phyloP scores from a whole-genome alignment of 2,329 filamentous ascomycete species.

The Aspergillus versicolor region DNA sequence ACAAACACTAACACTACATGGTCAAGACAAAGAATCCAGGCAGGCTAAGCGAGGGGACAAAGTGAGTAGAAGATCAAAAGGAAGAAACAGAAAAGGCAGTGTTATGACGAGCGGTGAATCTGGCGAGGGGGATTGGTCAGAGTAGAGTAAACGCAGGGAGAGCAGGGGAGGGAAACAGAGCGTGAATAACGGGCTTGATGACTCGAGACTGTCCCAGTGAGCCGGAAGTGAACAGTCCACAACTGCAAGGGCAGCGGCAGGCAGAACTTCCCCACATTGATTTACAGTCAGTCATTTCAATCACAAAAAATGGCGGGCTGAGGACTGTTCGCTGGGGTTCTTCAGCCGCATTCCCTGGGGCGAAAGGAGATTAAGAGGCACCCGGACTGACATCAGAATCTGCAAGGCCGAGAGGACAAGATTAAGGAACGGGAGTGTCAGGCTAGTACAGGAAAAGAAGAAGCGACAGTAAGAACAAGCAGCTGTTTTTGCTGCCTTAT shows the following conservation, averaged over 20 bases:
- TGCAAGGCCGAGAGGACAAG: background rate
- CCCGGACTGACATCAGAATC: background rate
- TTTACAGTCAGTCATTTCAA: background rate
- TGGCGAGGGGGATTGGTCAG: constrained; percentile 5
- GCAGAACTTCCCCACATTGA: background rate
- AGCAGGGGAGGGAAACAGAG: constrained; percentile 2
- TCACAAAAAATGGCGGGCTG: background rate
- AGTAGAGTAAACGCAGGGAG: constrained; percentile 17
- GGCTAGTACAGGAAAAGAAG: background rate
- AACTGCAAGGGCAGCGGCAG: constrained; percentile 14
- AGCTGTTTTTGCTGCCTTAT: constrained; percentile 9
- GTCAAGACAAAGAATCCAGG: constrained; percentile 1
- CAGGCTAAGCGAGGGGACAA: background rate
- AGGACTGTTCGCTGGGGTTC: background rate
- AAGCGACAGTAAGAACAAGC: background rate
- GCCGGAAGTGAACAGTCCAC: no score
- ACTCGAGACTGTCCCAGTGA: background rate
- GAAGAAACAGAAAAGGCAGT: constrained; percentile 2
- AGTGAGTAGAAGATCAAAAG: background rate
- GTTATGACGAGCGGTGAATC: constrained; percentile 20
- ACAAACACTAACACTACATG: constrained; percentile 14
- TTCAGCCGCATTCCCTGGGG: background rate
- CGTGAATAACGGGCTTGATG: background rate
- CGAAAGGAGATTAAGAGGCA: background rate
- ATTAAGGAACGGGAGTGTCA: background rate